A percentile compares a stretch with the other conserved stretches of the same genome.
Evolutionary conservation across 2,329 filamentous ascomycete species (phyloP).

Genomic region (Aspergillus glaucus): DNA sequence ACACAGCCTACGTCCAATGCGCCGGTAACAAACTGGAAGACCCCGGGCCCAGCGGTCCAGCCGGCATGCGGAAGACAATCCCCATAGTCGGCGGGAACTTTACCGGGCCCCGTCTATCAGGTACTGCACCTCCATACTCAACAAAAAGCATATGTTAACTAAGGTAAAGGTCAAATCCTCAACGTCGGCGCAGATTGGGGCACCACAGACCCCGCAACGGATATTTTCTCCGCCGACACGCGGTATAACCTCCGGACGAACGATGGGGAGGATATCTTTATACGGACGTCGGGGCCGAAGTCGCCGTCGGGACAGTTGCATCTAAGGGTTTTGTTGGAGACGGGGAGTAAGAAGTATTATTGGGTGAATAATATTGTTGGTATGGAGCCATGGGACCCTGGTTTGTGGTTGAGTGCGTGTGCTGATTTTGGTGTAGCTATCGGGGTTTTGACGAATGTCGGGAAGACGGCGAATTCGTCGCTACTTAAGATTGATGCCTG

Average conservation of each 20-base stretch:
- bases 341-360: constrained; percentile 19
- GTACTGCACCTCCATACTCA: constrained; percentile 1
- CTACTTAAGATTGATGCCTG: constrained; percentile 19
- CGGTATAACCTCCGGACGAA: constrained; percentile 21
- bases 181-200: constrained; percentile 23
- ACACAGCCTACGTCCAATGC: constrained; percentile 19
- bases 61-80: constrained; percentile 17
- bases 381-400: constrained; percentile 3
- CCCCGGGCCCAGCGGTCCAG: constrained; percentile 6
- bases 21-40: constrained; percentile 12
- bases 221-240: constrained; percentile 22
- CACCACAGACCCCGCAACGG: constrained; percentile 14
- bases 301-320: constrained; percentile 15
- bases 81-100: constrained; percentile 24
- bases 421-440: constrained; percentile 11
- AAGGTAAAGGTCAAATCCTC: constrained; percentile 12
- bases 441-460: constrained; percentile 12
- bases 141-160: too few relatives aligned
- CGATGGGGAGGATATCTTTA: constrained; percentile 19
- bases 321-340: constrained; percentile 18
- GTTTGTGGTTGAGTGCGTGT: neutral
- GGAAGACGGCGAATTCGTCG: constrained; percentile 5
- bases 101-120: constrained; percentile 16
- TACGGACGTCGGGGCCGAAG: constrained; percentile 16
- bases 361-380: constrained; percentile 24